Evolutionary conservation across 306 rosid species (phyloP), one percentile per base, ranked within the genome.

Genomic region (Vigna nakashimae): DNA sequence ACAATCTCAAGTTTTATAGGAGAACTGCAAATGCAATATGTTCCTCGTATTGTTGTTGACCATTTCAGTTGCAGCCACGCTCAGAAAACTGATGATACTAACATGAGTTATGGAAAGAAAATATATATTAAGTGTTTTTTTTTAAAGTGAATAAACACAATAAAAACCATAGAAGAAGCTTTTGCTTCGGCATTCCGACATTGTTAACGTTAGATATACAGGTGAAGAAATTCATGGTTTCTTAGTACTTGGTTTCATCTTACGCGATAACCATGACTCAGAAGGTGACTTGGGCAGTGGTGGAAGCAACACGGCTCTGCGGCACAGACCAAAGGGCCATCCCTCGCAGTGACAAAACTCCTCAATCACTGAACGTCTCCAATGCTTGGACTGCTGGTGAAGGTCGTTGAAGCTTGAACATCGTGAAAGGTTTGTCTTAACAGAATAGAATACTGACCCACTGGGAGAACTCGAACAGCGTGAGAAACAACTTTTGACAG

Each of bases 241-340:
- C 50, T 82, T 72, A 57, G 34, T 49, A 45, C 5, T 30, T 34
- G 36, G 48, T 56, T 69, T 77, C 75, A 77, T 83, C 77, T 88
- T 86, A 70, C 79, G 85, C 89, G 96, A 90, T 55, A 84, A 63
- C 96, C 96, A 92, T 45, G 85, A 77, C 17, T 82, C 85, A 20
- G 91, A 75, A n/a, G 97, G 97, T 7, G 97, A 88, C 58, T 70
- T 91, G 18, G 97, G 94, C 36, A 88, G 70, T 13, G 91, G 97
- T 4, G 92, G 94, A 78, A 91, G 92, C 24, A 89, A 78, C 67
- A 88, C 76, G 45, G 90, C 92, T 86, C 62, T 88, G 52, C 91
- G 86, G 55, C 91, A 85, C 2, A 91, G 91, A 24, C 94, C 97
- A 64, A 91, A 89, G 4, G 97, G 94, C 97, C 97, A 91, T 3